These are phyloP conservation scores for Suillus discolor DNA, from an alignment of 768 basidiomycete species.

Conservation along the genomic window DNA sequence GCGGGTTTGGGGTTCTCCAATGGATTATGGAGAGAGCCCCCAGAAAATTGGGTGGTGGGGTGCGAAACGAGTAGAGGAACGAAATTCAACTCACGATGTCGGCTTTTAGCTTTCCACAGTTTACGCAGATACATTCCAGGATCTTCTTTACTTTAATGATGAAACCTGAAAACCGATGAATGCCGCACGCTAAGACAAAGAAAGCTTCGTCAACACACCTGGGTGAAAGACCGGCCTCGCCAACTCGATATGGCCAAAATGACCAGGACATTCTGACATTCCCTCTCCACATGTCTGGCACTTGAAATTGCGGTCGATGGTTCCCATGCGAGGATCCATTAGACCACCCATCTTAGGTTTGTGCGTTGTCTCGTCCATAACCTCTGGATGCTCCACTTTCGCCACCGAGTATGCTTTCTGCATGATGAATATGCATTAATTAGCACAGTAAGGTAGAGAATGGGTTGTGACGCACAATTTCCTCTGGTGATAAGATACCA, in stretches of 20 bases:
- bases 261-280: constrained; percentile 99
- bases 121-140: constrained; percentile 97
- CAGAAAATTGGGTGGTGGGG: constrained; percentile 96
- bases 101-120: constrained; percentile 97
- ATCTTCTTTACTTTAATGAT: constrained; percentile 99
- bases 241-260: constrained; percentile 98
- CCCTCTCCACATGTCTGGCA: constrained; percentile 99
- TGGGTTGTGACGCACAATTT: constrained; percentile 65
- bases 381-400: constrained; percentile 98
- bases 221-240: constrained; percentile 97
- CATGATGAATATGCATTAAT: constrained; percentile 21
- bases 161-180: constrained; percentile 65
- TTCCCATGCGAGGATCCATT: constrained; percentile 98
- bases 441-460: background rate
- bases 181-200: constrained; percentile 3
- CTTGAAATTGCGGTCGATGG: constrained; percentile 96
- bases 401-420: constrained; percentile 99
- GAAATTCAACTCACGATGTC: constrained; percentile 90
- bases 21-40: constrained; percentile 92
- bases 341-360: constrained; percentile 91
- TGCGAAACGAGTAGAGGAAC: constrained; percentile 89
- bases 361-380: constrained; percentile 93
- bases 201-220: constrained; percentile 52
- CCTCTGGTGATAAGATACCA: constrained; percentile 97
- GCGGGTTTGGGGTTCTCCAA: constrained; percentile 94